Conservation (phyloP, 345 rosid species). For the Aegle marmelos region DNA sequence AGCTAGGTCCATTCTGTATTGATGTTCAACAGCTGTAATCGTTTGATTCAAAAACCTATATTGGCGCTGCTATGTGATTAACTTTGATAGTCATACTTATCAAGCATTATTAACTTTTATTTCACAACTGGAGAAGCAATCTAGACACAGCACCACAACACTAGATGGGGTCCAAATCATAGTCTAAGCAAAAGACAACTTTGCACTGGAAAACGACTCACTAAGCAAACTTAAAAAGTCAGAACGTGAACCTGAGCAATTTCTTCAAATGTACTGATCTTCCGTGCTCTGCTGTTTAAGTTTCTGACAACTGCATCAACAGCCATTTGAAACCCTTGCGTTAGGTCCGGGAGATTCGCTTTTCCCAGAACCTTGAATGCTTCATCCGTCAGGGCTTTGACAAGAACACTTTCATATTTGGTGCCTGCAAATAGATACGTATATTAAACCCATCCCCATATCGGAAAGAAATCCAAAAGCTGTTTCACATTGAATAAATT, state of each 20-base stretch:
- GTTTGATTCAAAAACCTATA: too few relatives aligned
- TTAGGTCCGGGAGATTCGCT: conserved; percentile 51
- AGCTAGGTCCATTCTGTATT: too few relatives aligned
- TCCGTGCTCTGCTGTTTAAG: conserved; percentile 42
- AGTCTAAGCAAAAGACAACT: too few relatives aligned
- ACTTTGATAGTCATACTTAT: too few relatives aligned
- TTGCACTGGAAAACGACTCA: not conserved
- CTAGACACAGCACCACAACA: too few relatives aligned
- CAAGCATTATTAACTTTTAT: too few relatives aligned
- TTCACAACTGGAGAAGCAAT: too few relatives aligned
- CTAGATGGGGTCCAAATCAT: too few relatives aligned
- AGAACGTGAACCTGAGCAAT: conserved; percentile 20
- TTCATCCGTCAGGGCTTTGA: conserved; percentile 42
- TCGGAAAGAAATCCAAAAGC: not conserved
- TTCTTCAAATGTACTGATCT: conserved; percentile 53
- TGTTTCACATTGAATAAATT: not conserved
- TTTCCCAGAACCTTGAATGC: conserved; percentile 56
- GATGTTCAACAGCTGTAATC: too few relatives aligned
- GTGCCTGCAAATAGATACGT: conserved; percentile 31
- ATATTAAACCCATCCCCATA: not conserved
- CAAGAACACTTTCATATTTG: conserved; percentile 46
- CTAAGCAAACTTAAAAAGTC: not conserved
- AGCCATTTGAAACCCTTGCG: conserved; percentile 53
- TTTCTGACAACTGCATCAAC: conserved; percentile 43
- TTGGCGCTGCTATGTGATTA: too few relatives aligned